Percentiles rank a stretch among this genome's conserved stretches.
These are phyloP conservation scores for Tanacetum coccineum DNA, from an alignment of 129 eudicot species.

Conservation along the genomic window DNA sequence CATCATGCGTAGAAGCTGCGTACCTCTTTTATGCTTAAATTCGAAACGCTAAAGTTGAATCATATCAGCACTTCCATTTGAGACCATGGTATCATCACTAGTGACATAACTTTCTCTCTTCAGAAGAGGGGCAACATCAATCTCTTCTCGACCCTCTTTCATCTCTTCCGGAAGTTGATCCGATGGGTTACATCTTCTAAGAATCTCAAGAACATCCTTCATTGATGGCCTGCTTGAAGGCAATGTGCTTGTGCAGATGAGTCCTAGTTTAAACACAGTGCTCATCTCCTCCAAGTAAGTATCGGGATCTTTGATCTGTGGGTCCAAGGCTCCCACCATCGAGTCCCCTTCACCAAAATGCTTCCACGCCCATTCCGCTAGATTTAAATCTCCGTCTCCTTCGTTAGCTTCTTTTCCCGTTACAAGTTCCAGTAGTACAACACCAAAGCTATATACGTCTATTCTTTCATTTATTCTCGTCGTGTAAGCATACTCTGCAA, in stretches of 20 bases:
- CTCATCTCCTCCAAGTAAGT: constrained; percentile 51
- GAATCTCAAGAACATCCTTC: constrained; percentile 71
- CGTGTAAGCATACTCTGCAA: constrained; percentile 71
- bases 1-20: neutral
- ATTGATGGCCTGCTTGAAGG: constrained; percentile 77
- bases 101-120: constrained; percentile 45
- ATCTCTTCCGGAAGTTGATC: constrained; percentile 26
- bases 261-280: constrained; percentile 57
- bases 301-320: constrained; percentile 44
- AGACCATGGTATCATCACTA: constrained; percentile 36
- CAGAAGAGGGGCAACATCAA: constrained; percentile 62
- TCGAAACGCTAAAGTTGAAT: constrained; percentile 7
- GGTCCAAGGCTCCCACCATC: constrained; percentile 43
- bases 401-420: constrained; percentile 67
- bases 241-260: constrained; percentile 66
- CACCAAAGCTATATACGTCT: constrained; percentile 81
- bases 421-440: constrained; percentile 75
- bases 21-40: neutral
- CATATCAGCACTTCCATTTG: constrained; percentile 31
- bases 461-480: constrained; percentile 65
- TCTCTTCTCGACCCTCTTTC: constrained; percentile 41
- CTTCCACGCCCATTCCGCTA: constrained; percentile 92
- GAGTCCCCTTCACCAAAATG: constrained; percentile 55
- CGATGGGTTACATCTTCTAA: constrained; percentile 38
- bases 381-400: constrained; percentile 51